Conservation (phyloP, 2,329 filamentous ascomycete genomes). For the Elsinoe arachidis region DNA sequence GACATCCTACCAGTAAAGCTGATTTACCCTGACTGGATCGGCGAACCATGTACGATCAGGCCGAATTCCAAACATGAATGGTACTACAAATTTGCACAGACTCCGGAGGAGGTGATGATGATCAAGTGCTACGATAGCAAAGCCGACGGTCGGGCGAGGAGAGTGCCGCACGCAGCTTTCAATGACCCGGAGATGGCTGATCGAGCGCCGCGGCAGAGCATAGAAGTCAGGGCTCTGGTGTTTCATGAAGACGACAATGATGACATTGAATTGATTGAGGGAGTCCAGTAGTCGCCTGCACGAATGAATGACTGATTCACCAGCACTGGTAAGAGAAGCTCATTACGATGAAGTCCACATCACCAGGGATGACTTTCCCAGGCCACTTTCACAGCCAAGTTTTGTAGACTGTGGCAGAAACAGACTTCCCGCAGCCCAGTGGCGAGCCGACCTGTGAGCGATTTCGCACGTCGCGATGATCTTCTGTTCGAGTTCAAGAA, state of each 20-base stretch:
- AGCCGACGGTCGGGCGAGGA: slow-evolving; percentile 44
- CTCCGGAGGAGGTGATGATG: slow-evolving; percentile 45
- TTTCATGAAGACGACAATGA: slow-evolving; percentile 29
- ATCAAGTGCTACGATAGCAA: slow-evolving; percentile 57
- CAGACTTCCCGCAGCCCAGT: too few species aligned
- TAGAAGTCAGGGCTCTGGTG: slow-evolving; percentile 48
- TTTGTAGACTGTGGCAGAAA: too few species aligned
- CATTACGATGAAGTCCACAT: too few species aligned
- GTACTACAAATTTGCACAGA: slow-evolving; percentile 57
- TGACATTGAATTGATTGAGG: neutral
- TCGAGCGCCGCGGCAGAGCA: slow-evolving; percentile 42
- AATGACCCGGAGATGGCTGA: slow-evolving; percentile 38
- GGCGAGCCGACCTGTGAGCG: too few species aligned
- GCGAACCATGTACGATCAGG: slow-evolving; percentile 50
- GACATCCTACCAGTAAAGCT: slow-evolving; percentile 52
- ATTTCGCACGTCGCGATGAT: too few species aligned
- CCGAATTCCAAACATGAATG: slow-evolving; percentile 48
- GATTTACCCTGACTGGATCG: slow-evolving; percentile 47
- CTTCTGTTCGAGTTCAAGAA: too few species aligned
- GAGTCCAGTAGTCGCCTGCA: neutral
- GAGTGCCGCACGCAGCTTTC: slow-evolving; percentile 51
- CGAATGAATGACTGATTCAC: too few species aligned
- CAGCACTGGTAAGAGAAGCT: too few species aligned
- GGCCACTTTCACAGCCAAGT: too few species aligned
- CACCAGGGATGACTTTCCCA: too few species aligned